phyloP scores from a whole-genome alignment of 1,139 yeast genomes.

The Suhomyces maxii region DNA sequence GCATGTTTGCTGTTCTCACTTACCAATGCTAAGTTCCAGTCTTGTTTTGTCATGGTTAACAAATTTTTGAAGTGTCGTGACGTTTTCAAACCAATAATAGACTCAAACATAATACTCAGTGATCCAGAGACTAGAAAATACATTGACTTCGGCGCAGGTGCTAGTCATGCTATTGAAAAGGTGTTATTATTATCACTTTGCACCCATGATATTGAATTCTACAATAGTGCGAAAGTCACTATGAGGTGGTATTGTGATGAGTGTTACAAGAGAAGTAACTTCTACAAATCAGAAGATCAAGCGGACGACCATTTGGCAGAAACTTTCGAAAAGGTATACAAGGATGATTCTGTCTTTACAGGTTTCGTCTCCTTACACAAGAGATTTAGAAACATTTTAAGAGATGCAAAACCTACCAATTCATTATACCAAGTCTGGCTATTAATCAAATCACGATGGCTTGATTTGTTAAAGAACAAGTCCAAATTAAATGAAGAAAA shows the following conservation, averaged over 20 bases:
- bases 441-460: slow-evolving; percentile 59
- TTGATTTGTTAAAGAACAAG: slow-evolving; percentile 28
- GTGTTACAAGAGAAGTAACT: slow-evolving; percentile 7
- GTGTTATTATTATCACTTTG: slow-evolving; percentile 51
- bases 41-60: slow-evolving; percentile 39
- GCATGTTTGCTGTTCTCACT: slow-evolving; percentile 36
- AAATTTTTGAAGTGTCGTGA: slow-evolving; percentile 29
- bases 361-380: slow-evolving; percentile 80
- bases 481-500: slow-evolving; percentile 31
- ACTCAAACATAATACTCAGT: slow-evolving; percentile 25
- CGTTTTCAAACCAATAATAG: slow-evolving; percentile 21
- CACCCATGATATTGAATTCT: slow-evolving; percentile 59
- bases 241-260: slow-evolving; percentile 50
- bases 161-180: slow-evolving; percentile 41
- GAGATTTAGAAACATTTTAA: slow-evolving; percentile 55
- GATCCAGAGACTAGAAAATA: slow-evolving; percentile 21
- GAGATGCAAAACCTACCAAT: slow-evolving; percentile 58
- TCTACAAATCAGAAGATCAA: slow-evolving; percentile 3
- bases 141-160: slow-evolving; percentile 21
- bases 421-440: slow-evolving; percentile 65
- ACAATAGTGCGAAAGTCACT: slow-evolving; percentile 50
- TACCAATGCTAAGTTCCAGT: slow-evolving; percentile 39
- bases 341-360: slow-evolving; percentile 64
- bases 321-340: slow-evolving; percentile 49
- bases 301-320: slow-evolving; percentile 29